Conservation (phyloP, 2,329 filamentous ascomycete genomes). For the Stagonosporopsis chrysanthemi region DNA sequence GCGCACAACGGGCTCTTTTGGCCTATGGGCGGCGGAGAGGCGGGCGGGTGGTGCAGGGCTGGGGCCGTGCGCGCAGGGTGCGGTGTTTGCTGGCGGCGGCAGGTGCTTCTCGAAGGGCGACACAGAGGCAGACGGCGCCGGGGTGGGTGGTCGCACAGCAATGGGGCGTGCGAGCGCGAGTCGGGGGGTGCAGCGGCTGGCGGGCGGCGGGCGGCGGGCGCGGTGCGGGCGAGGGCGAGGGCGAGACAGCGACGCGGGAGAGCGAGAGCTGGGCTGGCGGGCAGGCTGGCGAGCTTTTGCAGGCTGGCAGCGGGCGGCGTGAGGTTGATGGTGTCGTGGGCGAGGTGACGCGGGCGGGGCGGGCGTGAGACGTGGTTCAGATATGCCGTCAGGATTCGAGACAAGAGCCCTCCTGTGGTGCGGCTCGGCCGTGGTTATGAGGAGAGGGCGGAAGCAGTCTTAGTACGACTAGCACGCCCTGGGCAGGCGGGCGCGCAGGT, state of each 20-base stretch:
- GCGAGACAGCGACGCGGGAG: background rate
- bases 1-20: slow-evolving; percentile 9
- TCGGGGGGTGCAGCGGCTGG: background rate
- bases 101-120: slow-evolving; percentile 44
- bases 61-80: slow-evolving; percentile 2
- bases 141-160: slow-evolving; percentile 8
- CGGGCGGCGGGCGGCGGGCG: background rate
- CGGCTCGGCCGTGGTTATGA: slow-evolving; percentile 50
- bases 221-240: slow-evolving; percentile 7
- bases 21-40: slow-evolving; percentile 6
- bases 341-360: slow-evolving; percentile 20
- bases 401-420: slow-evolving; percentile 34
- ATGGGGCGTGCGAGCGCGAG: background rate
- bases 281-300: slow-evolving; percentile 6
- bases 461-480: slow-evolving; percentile 19
- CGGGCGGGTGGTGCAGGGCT: no score
- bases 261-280: background rate
- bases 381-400: slow-evolving; percentile 27
- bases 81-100: slow-evolving; percentile 13
- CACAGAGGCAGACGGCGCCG: slow-evolving; percentile 24
- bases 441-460: slow-evolving; percentile 27
- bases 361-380: slow-evolving; percentile 33
- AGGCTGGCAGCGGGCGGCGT: slow-evolving; percentile 18
- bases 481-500: slow-evolving; percentile 18
- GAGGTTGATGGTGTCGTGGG: slow-evolving; percentile 8